These are phyloP conservation scores for Pythium sukuiense DNA, from an alignment of 352 stramenopile genomes.

Conservation along the genomic window DNA sequence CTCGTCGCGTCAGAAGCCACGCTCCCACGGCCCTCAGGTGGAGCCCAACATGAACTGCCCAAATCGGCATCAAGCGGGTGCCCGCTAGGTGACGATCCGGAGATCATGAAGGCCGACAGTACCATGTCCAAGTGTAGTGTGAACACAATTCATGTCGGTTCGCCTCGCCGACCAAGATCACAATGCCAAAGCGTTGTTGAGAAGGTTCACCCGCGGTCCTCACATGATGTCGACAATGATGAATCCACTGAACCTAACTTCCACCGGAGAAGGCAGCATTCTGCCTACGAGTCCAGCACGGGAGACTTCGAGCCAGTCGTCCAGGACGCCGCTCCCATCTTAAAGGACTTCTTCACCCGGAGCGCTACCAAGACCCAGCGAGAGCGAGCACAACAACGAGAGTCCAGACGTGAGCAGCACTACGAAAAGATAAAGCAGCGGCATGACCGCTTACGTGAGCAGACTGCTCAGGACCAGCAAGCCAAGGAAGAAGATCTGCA, in stretches of 20 bases:
- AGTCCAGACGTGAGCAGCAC: constrained; percentile 38
- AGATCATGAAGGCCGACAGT: background rate
- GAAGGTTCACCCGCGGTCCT: constrained; percentile 10
- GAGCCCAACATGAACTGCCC: background rate
- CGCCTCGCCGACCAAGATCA: background rate
- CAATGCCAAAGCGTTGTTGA: background rate
- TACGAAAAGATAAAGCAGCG: constrained; percentile 47
- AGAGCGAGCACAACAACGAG: constrained; percentile 40
- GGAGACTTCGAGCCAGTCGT: constrained; percentile 11
- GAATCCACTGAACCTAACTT: background rate
- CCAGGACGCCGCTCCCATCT: constrained; percentile 40
- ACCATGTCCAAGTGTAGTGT: constrained; percentile 5
- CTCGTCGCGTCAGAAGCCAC: constrained; percentile 36
- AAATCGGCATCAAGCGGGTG: constrained; percentile 5
- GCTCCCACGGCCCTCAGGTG: constrained; percentile 3
- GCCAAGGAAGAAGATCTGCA: constrained; percentile 25
- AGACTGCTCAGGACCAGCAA: constrained; percentile 30
- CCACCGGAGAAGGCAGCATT: background rate
- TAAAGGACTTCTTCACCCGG: constrained; percentile 67
- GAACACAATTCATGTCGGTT: constrained; percentile 19
- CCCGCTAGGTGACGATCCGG: constrained; percentile 9
- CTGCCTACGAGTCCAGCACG: background rate
- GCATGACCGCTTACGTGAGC: constrained; percentile 44
- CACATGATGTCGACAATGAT: background rate
- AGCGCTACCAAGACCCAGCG: constrained; percentile 36